Conservation (phyloP, 495 filamentous ascomycete genomes). For the Patellaria atrata region DNA sequence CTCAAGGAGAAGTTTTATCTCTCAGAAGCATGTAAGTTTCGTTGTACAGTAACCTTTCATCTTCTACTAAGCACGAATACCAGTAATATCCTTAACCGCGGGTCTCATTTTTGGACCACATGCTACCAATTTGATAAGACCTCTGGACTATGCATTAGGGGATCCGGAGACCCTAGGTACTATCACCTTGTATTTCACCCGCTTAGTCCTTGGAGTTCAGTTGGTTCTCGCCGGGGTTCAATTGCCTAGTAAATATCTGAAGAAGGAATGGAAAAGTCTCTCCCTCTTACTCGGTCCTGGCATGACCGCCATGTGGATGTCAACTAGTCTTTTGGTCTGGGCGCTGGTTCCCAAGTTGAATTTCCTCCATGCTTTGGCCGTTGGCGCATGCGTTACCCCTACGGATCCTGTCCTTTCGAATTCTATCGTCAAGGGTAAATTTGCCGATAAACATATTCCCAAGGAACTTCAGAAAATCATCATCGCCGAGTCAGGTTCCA, state of each 20-base stretch:
- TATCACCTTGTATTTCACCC: conserved; percentile 69
- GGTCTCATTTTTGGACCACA: conserved; percentile 67
- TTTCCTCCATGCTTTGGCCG: conserved; percentile 63
- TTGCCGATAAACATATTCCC: conserved; percentile 80
- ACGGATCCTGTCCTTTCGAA: conserved; percentile 86
- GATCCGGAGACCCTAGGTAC: conserved; percentile 41
- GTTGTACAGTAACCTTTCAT: background rate
- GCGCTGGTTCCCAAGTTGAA: conserved; percentile 56
- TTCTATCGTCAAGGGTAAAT: conserved; percentile 85
- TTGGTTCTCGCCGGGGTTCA: conserved; percentile 82
- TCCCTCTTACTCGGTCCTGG: conserved; percentile 66
- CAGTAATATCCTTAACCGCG: conserved; percentile 72
- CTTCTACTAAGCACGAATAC: conserved; percentile 1
- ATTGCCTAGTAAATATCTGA: conserved; percentile 74
- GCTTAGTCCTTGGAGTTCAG: conserved; percentile 83
- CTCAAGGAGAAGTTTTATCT: conserved; percentile 85
- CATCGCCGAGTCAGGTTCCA: conserved; percentile 79
- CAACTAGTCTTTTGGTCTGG: conserved; percentile 64
- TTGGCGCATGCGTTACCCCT: conserved; percentile 77
- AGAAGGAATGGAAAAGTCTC: conserved; percentile 67
- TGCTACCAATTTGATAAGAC: conserved; percentile 62
- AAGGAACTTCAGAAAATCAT: conserved; percentile 73
- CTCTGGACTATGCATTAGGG: conserved; percentile 59
- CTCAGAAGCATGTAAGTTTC: conserved; percentile 68
- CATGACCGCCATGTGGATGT: conserved; percentile 84